A percentile compares a stretch with the other conserved stretches of the same genome.
Evolutionary conservation across 179 eudicot genomes (phyloP).

Genomic region (Monotropa hypopitys): DNA sequence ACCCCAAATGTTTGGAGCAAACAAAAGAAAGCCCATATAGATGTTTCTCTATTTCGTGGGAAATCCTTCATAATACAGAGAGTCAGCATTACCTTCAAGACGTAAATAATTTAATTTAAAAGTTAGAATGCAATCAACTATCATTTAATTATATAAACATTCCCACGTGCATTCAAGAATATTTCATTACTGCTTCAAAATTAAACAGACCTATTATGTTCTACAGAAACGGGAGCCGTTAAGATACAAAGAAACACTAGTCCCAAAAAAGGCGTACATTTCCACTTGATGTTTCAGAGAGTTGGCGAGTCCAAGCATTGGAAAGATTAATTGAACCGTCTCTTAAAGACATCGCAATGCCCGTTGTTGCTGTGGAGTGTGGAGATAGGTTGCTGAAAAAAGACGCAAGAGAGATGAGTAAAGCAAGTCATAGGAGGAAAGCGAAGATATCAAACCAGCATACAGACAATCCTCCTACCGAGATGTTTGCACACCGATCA

Average conservation of each 20-base stretch:
- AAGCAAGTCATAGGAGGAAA: background rate
- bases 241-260: slow-evolving; percentile 6
- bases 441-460: background rate
- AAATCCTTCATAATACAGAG: background rate
- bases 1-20: background rate
- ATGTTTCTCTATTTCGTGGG: background rate
- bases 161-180: background rate
- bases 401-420: background rate
- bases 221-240: background rate
- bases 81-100: background rate
- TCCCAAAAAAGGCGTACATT: slow-evolving; percentile 36
- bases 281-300: slow-evolving; percentile 60
- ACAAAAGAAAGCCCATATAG: background rate
- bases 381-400: slow-evolving; percentile 57
- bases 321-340: slow-evolving; percentile 90
- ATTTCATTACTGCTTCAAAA: background rate
- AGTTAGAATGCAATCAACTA: background rate
- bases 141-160: background rate
- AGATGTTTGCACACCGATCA: slow-evolving; percentile 66
- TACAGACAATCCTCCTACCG: slow-evolving; percentile 33
- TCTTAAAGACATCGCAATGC: slow-evolving; percentile 57
- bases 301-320: slow-evolving; percentile 81
- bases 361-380: slow-evolving; percentile 73
- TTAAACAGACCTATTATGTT: background rate
- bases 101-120: background rate